Evolutionary conservation across 805 yeast genomes (phyloP).

Genomic region (Yarrowia deformans): DNA sequence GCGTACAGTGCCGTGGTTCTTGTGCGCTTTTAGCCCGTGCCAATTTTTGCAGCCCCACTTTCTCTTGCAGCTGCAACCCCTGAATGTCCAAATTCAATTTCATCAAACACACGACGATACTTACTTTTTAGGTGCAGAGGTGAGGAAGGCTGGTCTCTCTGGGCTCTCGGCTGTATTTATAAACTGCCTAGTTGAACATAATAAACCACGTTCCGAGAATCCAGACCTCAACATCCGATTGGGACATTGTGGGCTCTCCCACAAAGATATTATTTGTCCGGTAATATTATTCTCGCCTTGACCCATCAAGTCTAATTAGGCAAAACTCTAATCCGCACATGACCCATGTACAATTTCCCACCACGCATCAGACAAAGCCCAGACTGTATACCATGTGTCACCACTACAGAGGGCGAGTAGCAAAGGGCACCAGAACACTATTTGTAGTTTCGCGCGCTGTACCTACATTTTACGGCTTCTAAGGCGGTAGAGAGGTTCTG

Average conservation of each 20-base stretch:
- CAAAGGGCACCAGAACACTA: neutral
- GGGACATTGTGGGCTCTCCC: neutral
- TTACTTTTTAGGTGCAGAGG: conserved; percentile 2
- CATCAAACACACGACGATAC: conserved; percentile 13
- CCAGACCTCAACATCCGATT: neutral
- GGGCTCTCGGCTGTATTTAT: neutral
- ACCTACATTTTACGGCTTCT: neutral
- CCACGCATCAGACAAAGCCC: conserved; percentile 8
- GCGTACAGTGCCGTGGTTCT: conserved; percentile 10
- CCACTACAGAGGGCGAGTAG: neutral
- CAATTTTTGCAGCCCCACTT: conserved; percentile 16
- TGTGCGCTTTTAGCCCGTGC: conserved; percentile 1
- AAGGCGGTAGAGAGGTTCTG: neutral
- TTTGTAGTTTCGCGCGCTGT: neutral
- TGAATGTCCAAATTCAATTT: conserved; percentile 26
- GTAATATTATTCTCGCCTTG: conserved; percentile 1
- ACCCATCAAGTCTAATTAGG: neutral
- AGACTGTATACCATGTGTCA: conserved; percentile 13
- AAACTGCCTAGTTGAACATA: conserved; percentile 6
- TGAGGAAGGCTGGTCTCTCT: neutral
- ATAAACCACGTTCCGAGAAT: neutral
- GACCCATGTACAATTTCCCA: conserved; percentile 34
- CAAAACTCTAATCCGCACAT: conserved; percentile 2
- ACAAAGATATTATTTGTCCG: conserved; percentile 8
- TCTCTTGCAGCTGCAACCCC: conserved; percentile 22